Base-by-base conservation (phyloP, 23 red algal genomes). In the Chondrus crispus region DNA sequence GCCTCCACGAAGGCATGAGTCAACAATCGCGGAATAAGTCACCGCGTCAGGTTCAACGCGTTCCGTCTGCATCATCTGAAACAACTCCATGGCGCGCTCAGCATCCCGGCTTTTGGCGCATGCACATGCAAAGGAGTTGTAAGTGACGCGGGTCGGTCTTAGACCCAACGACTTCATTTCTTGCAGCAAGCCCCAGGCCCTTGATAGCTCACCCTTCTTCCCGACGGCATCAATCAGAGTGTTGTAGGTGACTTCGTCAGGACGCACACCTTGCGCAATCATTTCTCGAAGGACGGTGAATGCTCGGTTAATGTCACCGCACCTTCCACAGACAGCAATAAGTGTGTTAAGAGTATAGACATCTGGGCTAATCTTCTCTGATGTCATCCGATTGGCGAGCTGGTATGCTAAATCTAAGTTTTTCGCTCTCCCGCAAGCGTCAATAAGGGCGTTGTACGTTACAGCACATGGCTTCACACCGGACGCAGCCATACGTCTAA, bases 211-310 rank as follows among this genome's bases (percentile, higher is more conserved):
- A 8, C 96, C 96, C 20, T 85, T 54, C 66, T 91, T 92, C 24
- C 85, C 96, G 29, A 91, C 57, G 2, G 87, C 78, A 75, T 98
- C 97, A 57, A 98, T 98, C 9, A 98, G 87, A 1, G 94, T 95
- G 84, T 98, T 98, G 75, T 98, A 98, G 22, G 89, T 98, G 6
- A 95, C 91, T 20, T 94, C 87, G 47, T 98, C 97, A 4, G 97
- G 88, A 13, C 82, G 91, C 7, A 96, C 83, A 16, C 82, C 82
- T 35, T 66, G 55, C 3, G 52, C 49, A 3, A 66, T 48, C 53
- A 98, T 91, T 39, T 93, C 95, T 32, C 57, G 30, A n/a, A 98
- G 49, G 60, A 98, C 87, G 3, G 63, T 64, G 29, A 95, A 83
- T 28, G 91, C 91, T 3, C 88, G 88, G 18, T 82, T 81, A 43